A percentile compares a stretch with the other conserved stretches of the same genome.
phyloP scores from a whole-genome alignment of 2,329 filamentous ascomycete genomes.

The Microsporum audouinii region DNA sequence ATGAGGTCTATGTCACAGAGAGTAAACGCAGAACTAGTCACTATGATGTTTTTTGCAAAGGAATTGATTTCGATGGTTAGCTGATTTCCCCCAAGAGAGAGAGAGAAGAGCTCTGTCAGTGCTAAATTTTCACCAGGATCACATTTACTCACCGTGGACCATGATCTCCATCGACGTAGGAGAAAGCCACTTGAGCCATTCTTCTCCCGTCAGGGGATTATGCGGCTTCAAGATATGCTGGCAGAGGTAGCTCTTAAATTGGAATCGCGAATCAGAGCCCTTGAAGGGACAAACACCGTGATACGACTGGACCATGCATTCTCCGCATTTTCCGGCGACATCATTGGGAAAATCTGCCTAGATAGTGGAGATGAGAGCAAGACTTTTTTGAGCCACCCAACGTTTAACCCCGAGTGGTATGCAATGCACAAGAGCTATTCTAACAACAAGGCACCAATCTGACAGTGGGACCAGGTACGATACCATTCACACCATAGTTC shows the following conservation, averaged over 20 bases:
- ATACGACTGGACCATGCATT: conserved; percentile 19
- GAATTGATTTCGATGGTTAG: background rate
- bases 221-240: conserved; percentile 6
- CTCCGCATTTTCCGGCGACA: conserved; percentile 20
- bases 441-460: background rate
- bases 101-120: background rate
- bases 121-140: conserved; percentile 12
- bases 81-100: background rate
- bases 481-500: conserved; percentile 7
- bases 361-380: background rate
- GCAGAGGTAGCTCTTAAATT: conserved; percentile 8
- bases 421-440: background rate
- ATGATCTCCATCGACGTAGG: conserved; percentile 21
- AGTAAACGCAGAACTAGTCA: background rate
- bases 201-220: conserved; percentile 16
- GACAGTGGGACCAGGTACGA: conserved; percentile 10
- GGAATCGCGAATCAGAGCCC: conserved; percentile 7
- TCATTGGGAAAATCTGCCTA: conserved; percentile 14
- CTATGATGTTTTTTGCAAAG: conserved; percentile 1
- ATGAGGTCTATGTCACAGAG: conserved; percentile 13
- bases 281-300: conserved; percentile 13
- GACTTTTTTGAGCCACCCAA: conserved; percentile 3
- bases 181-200: conserved; percentile 17
- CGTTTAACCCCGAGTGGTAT: conserved; percentile 7
- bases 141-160: conserved; percentile 20